phyloP scores from a whole-genome alignment of 1,284 basidiomycete species.

The Ganoderma leucocontextum region DNA sequence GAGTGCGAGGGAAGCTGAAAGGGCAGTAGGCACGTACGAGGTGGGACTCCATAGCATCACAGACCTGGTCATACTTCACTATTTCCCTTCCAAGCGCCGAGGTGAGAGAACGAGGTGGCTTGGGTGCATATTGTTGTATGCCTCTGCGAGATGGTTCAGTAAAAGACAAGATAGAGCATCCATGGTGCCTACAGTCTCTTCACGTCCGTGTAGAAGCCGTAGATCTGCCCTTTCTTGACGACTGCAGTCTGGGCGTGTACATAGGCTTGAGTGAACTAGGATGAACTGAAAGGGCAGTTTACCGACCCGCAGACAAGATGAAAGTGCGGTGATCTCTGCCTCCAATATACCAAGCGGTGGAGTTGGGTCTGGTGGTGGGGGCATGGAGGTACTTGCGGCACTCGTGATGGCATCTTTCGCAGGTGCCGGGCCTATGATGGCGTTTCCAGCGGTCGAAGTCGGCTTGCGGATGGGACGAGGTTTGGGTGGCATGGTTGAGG shows the following conservation, averaged over 20 bases:
- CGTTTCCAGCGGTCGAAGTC: conserved; percentile 31
- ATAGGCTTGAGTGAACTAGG: too few relatives aligned
- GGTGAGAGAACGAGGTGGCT: conserved; percentile 69
- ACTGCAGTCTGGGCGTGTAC: conserved; percentile 59
- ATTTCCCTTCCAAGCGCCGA: conserved; percentile 73
- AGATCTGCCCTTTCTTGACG: conserved; percentile 73
- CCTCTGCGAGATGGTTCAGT: conserved; percentile 13
- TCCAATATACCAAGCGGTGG: conserved; percentile 60
- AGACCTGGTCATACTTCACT: conserved; percentile 79
- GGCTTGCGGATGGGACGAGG: conserved; percentile 38
- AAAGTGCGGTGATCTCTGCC: conserved; percentile 66
- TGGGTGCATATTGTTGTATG: conserved; percentile 57
- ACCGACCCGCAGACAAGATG: conserved; percentile 62
- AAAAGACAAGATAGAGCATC: background rate
- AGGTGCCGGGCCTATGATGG: conserved; percentile 26
- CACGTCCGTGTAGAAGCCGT: conserved; percentile 70
- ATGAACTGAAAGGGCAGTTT: too few relatives aligned
- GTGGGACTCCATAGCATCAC: conserved; percentile 75
- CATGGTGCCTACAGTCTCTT: conserved; percentile 60
- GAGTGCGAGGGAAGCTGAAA: background rate
- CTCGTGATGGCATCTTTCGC: conserved; percentile 27
- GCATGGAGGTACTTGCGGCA: conserved; percentile 55
- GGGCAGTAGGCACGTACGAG: conserved; percentile 53
- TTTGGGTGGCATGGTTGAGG: conserved; percentile 40
- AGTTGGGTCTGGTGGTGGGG: conserved; percentile 63